Conservation (phyloP, 306 rosid species). For the Vicia sativa region DNA sequence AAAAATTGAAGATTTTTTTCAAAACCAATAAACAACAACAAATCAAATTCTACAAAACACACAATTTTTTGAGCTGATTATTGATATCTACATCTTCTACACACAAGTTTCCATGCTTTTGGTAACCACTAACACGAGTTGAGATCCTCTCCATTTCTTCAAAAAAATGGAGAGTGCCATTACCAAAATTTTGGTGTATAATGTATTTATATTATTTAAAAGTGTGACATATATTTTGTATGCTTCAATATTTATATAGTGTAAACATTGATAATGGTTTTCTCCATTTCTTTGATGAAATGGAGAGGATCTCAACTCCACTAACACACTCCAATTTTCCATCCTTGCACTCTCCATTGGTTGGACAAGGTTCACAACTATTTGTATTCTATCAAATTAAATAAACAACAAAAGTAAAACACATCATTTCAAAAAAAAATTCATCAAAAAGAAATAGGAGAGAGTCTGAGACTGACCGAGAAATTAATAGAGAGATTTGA, state of each 20-base stretch:
- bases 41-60: slow-evolving; percentile 44
- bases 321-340: slow-evolving; percentile 71
- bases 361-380: slow-evolving; percentile 84
- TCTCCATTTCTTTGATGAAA: too few species aligned
- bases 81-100: slow-evolving; percentile 79
- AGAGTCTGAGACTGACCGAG: slow-evolving; percentile 52
- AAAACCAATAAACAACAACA: too few species aligned
- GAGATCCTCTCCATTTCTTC: too few species aligned
- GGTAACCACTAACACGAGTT: slow-evolving; percentile 76
- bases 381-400: slow-evolving; percentile 49
- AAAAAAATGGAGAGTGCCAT: too few species aligned
- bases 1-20: too few species aligned
- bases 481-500: slow-evolving; percentile 40
- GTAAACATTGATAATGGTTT: too few species aligned
- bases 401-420: slow-evolving; percentile 22
- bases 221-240: too few species aligned
- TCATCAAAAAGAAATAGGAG: neutral
- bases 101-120: slow-evolving; percentile 63
- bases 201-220: too few species aligned
- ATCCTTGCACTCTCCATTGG: slow-evolving; percentile 65
- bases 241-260: too few species aligned
- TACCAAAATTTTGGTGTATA: too few species aligned
- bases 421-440: slow-evolving; percentile 6
- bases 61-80: slow-evolving; percentile 73
- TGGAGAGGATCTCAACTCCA: too few species aligned